Evolutionary conservation across 2,329 filamentous ascomycete genomes (phyloP).

Genomic region (Capronia coronata): DNA sequence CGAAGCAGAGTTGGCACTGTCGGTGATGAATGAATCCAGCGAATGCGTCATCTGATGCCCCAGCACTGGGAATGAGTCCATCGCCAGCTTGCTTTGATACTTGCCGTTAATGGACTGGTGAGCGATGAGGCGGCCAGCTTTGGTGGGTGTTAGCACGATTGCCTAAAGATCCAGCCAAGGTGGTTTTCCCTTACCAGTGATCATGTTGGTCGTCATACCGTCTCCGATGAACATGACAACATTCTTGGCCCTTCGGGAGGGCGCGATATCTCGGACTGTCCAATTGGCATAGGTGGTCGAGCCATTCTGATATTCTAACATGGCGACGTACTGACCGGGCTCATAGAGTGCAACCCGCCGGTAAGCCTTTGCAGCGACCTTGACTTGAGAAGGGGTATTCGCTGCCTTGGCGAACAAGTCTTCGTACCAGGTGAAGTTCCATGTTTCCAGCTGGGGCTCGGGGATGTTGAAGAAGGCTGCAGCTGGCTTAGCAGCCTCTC

Average conservation of each 20-base stretch:
- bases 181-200: constrained; percentile 29
- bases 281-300: constrained; percentile 67
- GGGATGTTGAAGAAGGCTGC: constrained; percentile 61
- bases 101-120: constrained; percentile 80
- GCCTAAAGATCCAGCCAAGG: not conserved
- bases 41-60: constrained; percentile 88
- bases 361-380: constrained; percentile 73
- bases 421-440: constrained; percentile 81
- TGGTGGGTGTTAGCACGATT: constrained; percentile 50
- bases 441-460: constrained; percentile 69
- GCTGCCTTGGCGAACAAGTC: constrained; percentile 71
- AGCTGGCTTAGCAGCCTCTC: constrained; percentile 48
- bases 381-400: constrained; percentile 63
- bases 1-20: constrained; percentile 77
- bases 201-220: constrained; percentile 50
- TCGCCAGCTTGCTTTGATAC: constrained; percentile 66
- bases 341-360: constrained; percentile 68
- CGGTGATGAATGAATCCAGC: constrained; percentile 77
- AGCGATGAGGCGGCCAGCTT: constrained; percentile 70
- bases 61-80: constrained; percentile 79
- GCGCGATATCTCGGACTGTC: constrained; percentile 64
- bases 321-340: constrained; percentile 72
- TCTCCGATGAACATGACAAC: constrained; percentile 78
- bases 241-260: constrained; percentile 72
- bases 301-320: constrained; percentile 66